These are phyloP conservation scores for Clitoria ternatea DNA, from an alignment of 306 rosid genomes.

Conservation along the genomic window DNA sequence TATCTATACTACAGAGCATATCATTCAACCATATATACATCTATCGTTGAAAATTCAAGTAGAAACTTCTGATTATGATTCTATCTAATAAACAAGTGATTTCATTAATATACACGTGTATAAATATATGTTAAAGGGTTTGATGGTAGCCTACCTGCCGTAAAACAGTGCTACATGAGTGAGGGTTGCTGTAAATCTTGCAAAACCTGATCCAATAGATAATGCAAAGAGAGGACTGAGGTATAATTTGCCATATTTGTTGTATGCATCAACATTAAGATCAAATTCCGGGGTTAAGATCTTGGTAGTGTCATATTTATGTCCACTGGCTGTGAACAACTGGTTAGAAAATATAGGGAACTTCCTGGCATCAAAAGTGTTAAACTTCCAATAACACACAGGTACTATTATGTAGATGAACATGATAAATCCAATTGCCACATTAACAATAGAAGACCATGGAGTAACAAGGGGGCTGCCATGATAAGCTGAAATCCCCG, in stretches of 20 bases:
- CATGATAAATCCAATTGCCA: slow-evolving; percentile 85
- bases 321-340: slow-evolving; percentile 62
- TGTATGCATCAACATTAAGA: slow-evolving; percentile 66
- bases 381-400: slow-evolving; percentile 84
- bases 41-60: neutral
- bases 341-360: slow-evolving; percentile 93
- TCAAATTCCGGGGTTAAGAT: slow-evolving; percentile 64
- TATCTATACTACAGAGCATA: neutral
- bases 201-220: slow-evolving; percentile 93
- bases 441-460: slow-evolving; percentile 85
- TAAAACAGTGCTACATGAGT: slow-evolving; percentile 89
- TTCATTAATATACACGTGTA: neutral
- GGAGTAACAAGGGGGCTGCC: slow-evolving; percentile 96
- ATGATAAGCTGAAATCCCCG: slow-evolving; percentile 95
- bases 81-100: neutral
- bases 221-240: slow-evolving; percentile 98
- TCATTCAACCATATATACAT: neutral
- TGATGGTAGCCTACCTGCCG: slow-evolving; percentile 59
- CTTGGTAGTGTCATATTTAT: slow-evolving; percentile 81
- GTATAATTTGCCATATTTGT: slow-evolving; percentile 81
- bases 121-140: neutral
- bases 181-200: slow-evolving; percentile 90
- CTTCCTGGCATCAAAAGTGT: slow-evolving; percentile 89
- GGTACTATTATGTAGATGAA: slow-evolving; percentile 89
- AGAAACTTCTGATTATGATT: slow-evolving; percentile 3